phyloP scores from a whole-genome alignment of 2,329 filamentous ascomycete species.

The Epichloe gansuensis region DNA sequence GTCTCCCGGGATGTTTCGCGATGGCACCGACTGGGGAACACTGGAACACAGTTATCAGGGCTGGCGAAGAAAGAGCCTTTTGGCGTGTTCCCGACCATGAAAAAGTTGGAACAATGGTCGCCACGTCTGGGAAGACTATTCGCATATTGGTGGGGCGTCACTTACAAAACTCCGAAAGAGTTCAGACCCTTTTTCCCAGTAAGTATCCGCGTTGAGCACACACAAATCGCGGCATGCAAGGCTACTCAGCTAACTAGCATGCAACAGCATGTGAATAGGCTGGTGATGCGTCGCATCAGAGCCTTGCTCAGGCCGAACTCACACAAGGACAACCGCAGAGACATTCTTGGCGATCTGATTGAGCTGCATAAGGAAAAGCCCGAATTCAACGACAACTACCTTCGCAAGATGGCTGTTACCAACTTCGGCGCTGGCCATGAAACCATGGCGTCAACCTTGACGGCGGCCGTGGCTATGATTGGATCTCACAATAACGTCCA shows the following conservation, averaged over 20 bases:
- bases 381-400: constrained; percentile 34
- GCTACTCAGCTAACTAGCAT: neutral
- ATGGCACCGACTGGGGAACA: constrained; percentile 32
- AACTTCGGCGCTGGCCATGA: constrained; percentile 46
- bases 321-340: constrained; percentile 20
- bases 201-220: constrained; percentile 8
- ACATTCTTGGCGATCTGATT: constrained; percentile 36
- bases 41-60: constrained; percentile 35
- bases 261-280: constrained; percentile 22
- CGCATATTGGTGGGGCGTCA: constrained; percentile 31
- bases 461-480: constrained; percentile 35
- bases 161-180: constrained; percentile 28
- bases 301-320: constrained; percentile 16
- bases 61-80: constrained; percentile 41
- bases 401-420: constrained; percentile 39
- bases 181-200: constrained; percentile 40
- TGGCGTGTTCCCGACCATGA: constrained; percentile 33
- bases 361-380: constrained; percentile 31
- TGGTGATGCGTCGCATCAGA: constrained; percentile 23
- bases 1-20: constrained; percentile 36
- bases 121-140: constrained; percentile 27
- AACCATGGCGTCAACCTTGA: constrained; percentile 40
- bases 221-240: neutral
- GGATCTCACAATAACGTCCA: constrained; percentile 25
- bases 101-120: constrained; percentile 26